phyloP scores from a whole-genome alignment of 495 filamentous ascomycete genomes.

The Tuber microsphaerosporum region DNA sequence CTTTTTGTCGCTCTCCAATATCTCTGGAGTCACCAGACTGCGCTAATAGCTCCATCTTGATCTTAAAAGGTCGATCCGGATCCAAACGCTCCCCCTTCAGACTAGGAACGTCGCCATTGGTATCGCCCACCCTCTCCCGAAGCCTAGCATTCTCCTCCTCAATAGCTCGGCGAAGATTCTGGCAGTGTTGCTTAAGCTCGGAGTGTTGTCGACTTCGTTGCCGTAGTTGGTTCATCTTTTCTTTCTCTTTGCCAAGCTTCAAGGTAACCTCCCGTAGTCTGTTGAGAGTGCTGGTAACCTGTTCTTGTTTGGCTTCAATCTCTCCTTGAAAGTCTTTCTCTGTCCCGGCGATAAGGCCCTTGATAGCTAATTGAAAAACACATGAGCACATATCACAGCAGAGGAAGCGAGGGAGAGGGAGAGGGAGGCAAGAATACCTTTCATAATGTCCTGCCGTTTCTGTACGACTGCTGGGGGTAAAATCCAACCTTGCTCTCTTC shows the following conservation, averaged over 20 bases:
- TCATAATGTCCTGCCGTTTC: conserved; percentile 55
- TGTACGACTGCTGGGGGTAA: conserved; percentile 36
- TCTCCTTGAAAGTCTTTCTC: conserved; percentile 67
- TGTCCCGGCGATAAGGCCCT: conserved; percentile 64
- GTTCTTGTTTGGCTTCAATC: conserved; percentile 70
- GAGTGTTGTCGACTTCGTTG: conserved; percentile 36
- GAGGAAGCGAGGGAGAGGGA: background rate
- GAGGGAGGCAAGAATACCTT: conserved; percentile 46
- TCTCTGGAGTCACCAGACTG: conserved; percentile 21
- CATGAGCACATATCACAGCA: conserved; percentile 5
- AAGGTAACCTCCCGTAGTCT: conserved; percentile 73
- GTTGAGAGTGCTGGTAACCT: conserved; percentile 67
- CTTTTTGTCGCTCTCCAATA: conserved; percentile 27
- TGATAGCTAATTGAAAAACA: conserved; percentile 52
- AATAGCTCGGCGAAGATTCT: conserved; percentile 48
- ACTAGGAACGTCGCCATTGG: conserved; percentile 28
- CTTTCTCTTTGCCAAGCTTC: conserved; percentile 65
- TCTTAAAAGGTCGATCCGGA: conserved; percentile 28
- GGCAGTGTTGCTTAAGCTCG: conserved; percentile 39
- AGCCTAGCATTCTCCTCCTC: conserved; percentile 48
- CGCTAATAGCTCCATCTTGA: conserved; percentile 26
- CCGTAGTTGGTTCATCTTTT: conserved; percentile 58
- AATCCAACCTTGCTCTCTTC: conserved; percentile 39
- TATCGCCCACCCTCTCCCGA: conserved; percentile 15
- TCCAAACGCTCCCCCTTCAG: conserved; percentile 25